phyloP scores from a whole-genome alignment of 169 alveolate species.

The Plasmodium reichenowi region DNA sequence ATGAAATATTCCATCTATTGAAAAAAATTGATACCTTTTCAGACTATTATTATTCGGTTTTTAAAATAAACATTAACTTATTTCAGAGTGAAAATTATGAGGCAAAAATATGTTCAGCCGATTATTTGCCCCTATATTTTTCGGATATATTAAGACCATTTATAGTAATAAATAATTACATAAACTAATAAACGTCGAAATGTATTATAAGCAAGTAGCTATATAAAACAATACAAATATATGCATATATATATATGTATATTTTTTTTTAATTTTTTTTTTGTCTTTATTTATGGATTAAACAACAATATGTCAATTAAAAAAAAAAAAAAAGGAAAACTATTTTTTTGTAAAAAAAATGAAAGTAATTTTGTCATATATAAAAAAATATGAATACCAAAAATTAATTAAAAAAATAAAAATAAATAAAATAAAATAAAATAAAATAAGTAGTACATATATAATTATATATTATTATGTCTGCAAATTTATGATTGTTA shows the following conservation, averaged over 20 bases:
- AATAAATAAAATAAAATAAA: background rate
- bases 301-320: background rate
- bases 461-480: background rate
- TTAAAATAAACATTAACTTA: constrained; percentile 42
- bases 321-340: background rate
- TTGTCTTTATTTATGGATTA: background rate
- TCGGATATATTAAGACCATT: constrained; percentile 72
- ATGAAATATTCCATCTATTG: constrained; percentile 4
- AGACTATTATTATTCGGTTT: constrained; percentile 67
- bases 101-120: constrained; percentile 50
- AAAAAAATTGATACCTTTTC: constrained; percentile 29
- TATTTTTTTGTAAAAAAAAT: background rate
- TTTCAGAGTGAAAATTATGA: constrained; percentile 27
- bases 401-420: constrained; percentile 1
- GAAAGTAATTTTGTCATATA: background rate
- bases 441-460: background rate
- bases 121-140: constrained; percentile 49
- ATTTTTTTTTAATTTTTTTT: too few species aligned
- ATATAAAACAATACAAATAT: background rate
- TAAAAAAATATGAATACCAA: background rate
- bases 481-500: background rate
- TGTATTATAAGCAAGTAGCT: background rate
- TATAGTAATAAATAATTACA: constrained; percentile 56
- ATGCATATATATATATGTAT: background rate
- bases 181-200: background rate